Conservation (phyloP, 495 filamentous ascomycete species). For the Penicillium pancosmium region DNA sequence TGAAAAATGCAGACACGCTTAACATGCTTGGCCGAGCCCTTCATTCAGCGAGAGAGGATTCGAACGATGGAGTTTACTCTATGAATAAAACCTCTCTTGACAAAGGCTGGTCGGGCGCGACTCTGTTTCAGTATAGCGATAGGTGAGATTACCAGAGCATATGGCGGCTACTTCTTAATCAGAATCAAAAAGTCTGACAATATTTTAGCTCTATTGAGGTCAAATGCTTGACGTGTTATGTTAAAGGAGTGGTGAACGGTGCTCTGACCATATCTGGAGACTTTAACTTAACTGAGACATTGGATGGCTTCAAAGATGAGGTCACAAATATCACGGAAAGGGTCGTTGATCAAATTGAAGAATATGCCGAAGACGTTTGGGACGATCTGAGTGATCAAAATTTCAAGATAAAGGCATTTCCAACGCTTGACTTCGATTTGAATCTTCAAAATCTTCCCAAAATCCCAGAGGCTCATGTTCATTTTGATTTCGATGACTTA, state of each 20-base stretch:
- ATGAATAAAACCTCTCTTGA: slow-evolving; percentile 43
- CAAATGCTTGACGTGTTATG: slow-evolving; percentile 53
- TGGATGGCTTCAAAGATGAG: not conserved
- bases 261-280: slow-evolving; percentile 39
- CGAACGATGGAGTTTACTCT: slow-evolving; percentile 16
- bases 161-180: not conserved
- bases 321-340: not conserved
- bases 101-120: slow-evolving; percentile 43
- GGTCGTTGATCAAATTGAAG: not conserved
- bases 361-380: not conserved
- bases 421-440: slow-evolving; percentile 13
- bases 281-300: slow-evolving; percentile 35
- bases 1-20: slow-evolving; percentile 21
- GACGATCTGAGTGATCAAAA: not conserved
- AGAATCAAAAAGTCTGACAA: not conserved
- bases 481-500: slow-evolving; percentile 51
- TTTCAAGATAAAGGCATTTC: slow-evolving; percentile 6
- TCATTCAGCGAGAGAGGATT: slow-evolving; percentile 8
- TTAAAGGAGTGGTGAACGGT: slow-evolving; percentile 49
- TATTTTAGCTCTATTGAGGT: slow-evolving; percentile 24
- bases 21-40: slow-evolving; percentile 15
- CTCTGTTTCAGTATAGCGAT: slow-evolving; percentile 24
- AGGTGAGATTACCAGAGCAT: slow-evolving; percentile 1
- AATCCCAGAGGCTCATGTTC: slow-evolving; percentile 44
- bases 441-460: slow-evolving; percentile 43